Evolutionary conservation across 176 grass and related monocot genomes (phyloP), one percentile per base, ranked within the genome.

Genomic region (Triticum urartu): DNA sequence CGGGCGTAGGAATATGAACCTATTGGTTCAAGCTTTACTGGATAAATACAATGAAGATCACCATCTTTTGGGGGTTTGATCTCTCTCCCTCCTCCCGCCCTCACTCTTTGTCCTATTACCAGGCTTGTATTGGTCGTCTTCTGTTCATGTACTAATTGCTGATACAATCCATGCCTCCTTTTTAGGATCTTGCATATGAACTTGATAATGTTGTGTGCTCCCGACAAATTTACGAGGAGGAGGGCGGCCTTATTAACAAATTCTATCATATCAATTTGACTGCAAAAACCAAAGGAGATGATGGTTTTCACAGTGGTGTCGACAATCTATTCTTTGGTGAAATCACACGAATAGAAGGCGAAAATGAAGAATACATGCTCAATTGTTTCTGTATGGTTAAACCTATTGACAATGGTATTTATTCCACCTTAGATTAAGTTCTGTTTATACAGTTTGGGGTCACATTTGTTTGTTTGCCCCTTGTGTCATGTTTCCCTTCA

Each of bases 251-350:
- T 64, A 64, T 64, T 52, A 52, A 52, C 48, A 52, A 52, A 26
- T 65, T 65, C n/a, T 15, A 47, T 43, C 71, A 74, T 74, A 47
- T 74, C 71, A 74, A 74, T 74, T 74, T 74, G 40, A 47, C 71
- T 17, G 3, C 71, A 47, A 14, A 13, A 7, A 14, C 71, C 45
- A 26, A 47, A 47, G 71, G 71, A 74, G 71, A 47, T 26, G 22
- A 15, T 47, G 40, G 45, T 47, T 47, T 42, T 26, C 25, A 65
- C 25, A 64, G 11, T 28, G 62, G 24, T 11, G 25, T 28, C 25
- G 25, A 30, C 25, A 65, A 65, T 30, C 63, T 65, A 13, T 74
- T 47, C 40, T 74, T 74, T 47, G 71, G n/a, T 74, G 71, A 74
- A 74, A 17, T 47, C 40, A 25, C 43, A 74, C 8, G 71, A 9